Conservation (phyloP, 1,139 yeast species). For the Candida albicans region DNA sequence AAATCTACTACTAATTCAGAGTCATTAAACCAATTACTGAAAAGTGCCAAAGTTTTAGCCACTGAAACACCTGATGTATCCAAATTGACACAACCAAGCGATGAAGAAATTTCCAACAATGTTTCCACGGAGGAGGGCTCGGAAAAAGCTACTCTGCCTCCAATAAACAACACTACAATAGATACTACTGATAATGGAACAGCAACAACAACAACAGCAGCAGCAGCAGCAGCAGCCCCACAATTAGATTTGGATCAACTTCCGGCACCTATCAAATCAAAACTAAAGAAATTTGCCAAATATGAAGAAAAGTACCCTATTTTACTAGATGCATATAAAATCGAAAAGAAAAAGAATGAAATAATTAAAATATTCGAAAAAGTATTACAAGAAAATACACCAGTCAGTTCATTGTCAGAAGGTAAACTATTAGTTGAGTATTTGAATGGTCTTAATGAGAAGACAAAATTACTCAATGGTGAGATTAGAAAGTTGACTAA, state of each 20-base stretch:
- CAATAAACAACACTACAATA: slow-evolving; percentile 13
- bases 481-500: slow-evolving; percentile 43
- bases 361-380: slow-evolving; percentile 67
- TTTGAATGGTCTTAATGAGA: slow-evolving; percentile 61
- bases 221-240: background rate
- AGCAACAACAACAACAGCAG: background rate
- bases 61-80: slow-evolving; percentile 46
- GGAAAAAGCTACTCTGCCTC: slow-evolving; percentile 34
- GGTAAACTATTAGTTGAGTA: slow-evolving; percentile 69
- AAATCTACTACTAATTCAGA: slow-evolving; percentile 18
- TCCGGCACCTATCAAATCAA: slow-evolving; percentile 57
- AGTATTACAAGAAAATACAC: slow-evolving; percentile 76
- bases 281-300: slow-evolving; percentile 74
- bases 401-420: slow-evolving; percentile 73
- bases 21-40: slow-evolving; percentile 33
- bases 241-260: slow-evolving; percentile 28
- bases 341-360: slow-evolving; percentile 69
- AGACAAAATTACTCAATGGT: slow-evolving; percentile 55
- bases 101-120: slow-evolving; percentile 24
- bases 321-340: slow-evolving; percentile 77
- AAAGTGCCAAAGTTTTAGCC: slow-evolving; percentile 30
- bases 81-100: slow-evolving; percentile 48
- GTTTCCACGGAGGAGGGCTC: background rate
- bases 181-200: background rate
- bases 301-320: slow-evolving; percentile 89